A percentile compares a stretch with the other conserved stretches of the same genome.
Evolutionary conservation across 257 asterid species (phyloP).

Genomic region (Knoxia roxburghii): DNA sequence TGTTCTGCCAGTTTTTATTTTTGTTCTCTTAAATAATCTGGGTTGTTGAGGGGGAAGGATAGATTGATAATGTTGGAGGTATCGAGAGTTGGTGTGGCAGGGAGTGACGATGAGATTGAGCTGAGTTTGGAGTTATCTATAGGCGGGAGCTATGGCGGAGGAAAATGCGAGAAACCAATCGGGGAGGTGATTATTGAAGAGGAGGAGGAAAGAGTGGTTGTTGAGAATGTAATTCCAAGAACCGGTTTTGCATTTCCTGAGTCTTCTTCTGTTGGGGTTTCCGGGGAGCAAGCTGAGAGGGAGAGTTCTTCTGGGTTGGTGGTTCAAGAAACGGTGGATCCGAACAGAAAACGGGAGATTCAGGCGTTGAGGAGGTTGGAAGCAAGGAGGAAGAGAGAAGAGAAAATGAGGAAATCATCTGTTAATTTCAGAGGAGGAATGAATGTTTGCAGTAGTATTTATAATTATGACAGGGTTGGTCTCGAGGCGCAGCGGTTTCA

Average conservation of each 20-base stretch:
- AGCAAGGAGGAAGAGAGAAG: slow-evolving; percentile 45
- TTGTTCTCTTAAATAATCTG: background rate
- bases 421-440: slow-evolving; percentile 3
- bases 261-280: background rate
- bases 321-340: slow-evolving; percentile 24
- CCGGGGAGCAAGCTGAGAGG: slow-evolving; percentile 5
- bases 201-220: background rate
- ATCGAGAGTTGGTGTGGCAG: slow-evolving; percentile 16
- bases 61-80: slow-evolving; percentile 25
- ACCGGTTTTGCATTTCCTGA: slow-evolving; percentile 11
- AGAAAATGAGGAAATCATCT: slow-evolving; percentile 28
- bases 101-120: slow-evolving; percentile 38
- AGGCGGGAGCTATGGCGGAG: slow-evolving; percentile 56
- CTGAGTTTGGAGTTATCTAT: slow-evolving; percentile 63
- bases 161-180: slow-evolving; percentile 18
- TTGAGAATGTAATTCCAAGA: slow-evolving; percentile 6
- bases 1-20: background rate
- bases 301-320: slow-evolving; percentile 3
- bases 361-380: slow-evolving; percentile 51
- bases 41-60: background rate
- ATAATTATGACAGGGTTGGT: slow-evolving; percentile 21
- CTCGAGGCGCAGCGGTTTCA: slow-evolving; percentile 34
- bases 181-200: background rate
- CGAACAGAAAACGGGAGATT: slow-evolving; percentile 36
- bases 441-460: background rate